Evolutionary conservation across 352 stramenopile genomes (phyloP).

Genomic region (Pythium graminicola): DNA sequence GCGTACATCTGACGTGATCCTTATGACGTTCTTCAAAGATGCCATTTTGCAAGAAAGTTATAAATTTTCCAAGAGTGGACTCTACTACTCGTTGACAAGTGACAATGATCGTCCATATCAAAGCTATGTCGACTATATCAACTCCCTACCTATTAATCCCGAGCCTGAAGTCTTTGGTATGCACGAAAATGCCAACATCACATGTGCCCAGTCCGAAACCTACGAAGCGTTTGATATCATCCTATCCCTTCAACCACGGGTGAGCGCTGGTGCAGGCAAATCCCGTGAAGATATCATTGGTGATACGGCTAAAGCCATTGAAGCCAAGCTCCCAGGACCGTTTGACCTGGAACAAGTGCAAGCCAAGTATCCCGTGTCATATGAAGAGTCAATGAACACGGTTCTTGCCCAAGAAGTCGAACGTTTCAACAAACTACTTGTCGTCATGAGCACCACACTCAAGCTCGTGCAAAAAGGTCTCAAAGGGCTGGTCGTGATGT

Average conservation of each 20-base stretch:
- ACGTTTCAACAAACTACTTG: slow-evolving; percentile 77
- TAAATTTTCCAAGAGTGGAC: slow-evolving; percentile 71
- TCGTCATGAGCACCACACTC: slow-evolving; percentile 58
- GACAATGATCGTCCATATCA: slow-evolving; percentile 60
- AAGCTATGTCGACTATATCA: slow-evolving; percentile 93
- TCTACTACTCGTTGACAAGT: slow-evolving; percentile 82
- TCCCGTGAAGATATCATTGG: slow-evolving; percentile 75
- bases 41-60: slow-evolving; percentile 72
- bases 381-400: slow-evolving; percentile 95
- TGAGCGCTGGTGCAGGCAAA: slow-evolving; percentile 57
- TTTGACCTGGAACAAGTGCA: slow-evolving; percentile 79
- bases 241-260: slow-evolving; percentile 71
- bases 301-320: slow-evolving; percentile 64
- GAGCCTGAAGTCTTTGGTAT: slow-evolving; percentile 92
- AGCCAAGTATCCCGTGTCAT: slow-evolving; percentile 83
- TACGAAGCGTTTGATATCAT: slow-evolving; percentile 87
- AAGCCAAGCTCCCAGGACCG: slow-evolving; percentile 43
- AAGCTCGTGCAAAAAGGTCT: slow-evolving; percentile 64
- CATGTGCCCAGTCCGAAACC: slow-evolving; percentile 86
- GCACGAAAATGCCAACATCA: slow-evolving; percentile 94
- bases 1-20: slow-evolving; percentile 85
- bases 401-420: slow-evolving; percentile 87
- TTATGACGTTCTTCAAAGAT: slow-evolving; percentile 86
- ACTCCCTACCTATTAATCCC: slow-evolving; percentile 85
- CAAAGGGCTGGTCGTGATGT: slow-evolving; percentile 83